These are phyloP conservation scores for Fraxinus americana DNA, from an alignment of 257 asterid genomes.

Conservation along the genomic window DNA sequence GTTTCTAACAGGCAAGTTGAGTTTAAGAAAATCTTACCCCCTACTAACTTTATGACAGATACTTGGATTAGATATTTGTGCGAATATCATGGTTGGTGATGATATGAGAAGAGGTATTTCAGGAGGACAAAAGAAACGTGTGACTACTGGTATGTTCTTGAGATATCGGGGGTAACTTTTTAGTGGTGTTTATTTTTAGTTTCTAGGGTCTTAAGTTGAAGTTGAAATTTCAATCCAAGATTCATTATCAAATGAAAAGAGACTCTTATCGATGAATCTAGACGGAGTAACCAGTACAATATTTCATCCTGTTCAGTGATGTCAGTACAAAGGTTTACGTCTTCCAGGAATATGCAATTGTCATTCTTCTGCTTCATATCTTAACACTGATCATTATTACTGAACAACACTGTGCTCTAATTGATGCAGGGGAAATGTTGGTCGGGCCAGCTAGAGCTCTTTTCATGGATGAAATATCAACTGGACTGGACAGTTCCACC, in stretches of 20 bases:
- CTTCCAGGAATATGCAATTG: background rate
- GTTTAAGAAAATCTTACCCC: background rate
- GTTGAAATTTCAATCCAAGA: background rate
- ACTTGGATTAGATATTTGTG: slow-evolving; percentile 39
- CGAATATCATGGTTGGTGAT: slow-evolving; percentile 42
- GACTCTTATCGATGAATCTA: too few species aligned
- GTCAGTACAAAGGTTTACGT: background rate
- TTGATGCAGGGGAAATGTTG: slow-evolving; percentile 53
- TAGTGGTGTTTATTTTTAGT: background rate
- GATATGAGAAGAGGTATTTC: slow-evolving; percentile 47
- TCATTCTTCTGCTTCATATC: background rate
- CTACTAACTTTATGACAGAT: slow-evolving; percentile 20
- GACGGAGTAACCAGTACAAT: too few species aligned
- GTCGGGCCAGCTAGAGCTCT: slow-evolving; percentile 52
- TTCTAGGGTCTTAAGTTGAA: background rate
- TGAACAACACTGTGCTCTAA: background rate
- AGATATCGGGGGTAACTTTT: background rate
- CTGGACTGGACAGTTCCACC: slow-evolving; percentile 64
- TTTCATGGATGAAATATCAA: slow-evolving; percentile 58
- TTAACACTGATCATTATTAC: background rate
- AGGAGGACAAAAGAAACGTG: slow-evolving; percentile 46
- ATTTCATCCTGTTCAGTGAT: background rate
- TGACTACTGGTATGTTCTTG: slow-evolving; percentile 34
- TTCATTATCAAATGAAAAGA: background rate
- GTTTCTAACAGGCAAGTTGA: background rate